Evolutionary conservation across 768 basidiomycete species (phyloP).

Genomic region (Pleurotus pulmonarius): DNA sequence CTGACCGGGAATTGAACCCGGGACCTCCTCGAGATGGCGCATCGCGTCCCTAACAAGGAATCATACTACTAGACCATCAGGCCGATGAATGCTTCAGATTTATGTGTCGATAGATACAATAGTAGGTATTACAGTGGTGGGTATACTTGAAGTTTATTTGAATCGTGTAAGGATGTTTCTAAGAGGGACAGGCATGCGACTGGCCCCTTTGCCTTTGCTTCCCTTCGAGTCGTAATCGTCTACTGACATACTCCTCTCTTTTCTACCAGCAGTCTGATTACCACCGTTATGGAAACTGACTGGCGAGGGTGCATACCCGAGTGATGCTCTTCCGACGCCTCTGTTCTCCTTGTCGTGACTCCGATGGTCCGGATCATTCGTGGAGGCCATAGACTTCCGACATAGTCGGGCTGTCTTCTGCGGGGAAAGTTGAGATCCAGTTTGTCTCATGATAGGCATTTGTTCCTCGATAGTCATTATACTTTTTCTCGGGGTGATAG

Average conservation of each 20-base stretch:
- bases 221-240: constrained; percentile 2
- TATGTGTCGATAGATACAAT: not conserved
- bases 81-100: constrained; percentile 20
- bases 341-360: constrained; percentile 15
- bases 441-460: not conserved
- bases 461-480: constrained; percentile 1
- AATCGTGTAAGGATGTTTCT: constrained; percentile 44
- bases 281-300: too few relatives aligned
- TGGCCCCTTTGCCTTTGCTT: constrained; percentile 23
- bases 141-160: constrained; percentile 25
- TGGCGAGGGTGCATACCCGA: not conserved
- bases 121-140: not conserved
- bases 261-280: not conserved
- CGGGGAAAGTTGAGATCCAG: not conserved
- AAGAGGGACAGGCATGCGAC: constrained; percentile 42
- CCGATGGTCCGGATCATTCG: not conserved
- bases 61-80: constrained; percentile 66
- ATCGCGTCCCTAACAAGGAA: constrained; percentile 51
- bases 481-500: constrained; percentile 8
- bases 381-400: not conserved
- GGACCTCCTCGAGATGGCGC: constrained; percentile 66
- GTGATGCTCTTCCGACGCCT: not conserved
- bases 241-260: constrained; percentile 12
- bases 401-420: not conserved
- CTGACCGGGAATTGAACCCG: constrained; percentile 79